phyloP scores from a whole-genome alignment of 352 stramenopile species.

The Saprolegnia diclina region DNA sequence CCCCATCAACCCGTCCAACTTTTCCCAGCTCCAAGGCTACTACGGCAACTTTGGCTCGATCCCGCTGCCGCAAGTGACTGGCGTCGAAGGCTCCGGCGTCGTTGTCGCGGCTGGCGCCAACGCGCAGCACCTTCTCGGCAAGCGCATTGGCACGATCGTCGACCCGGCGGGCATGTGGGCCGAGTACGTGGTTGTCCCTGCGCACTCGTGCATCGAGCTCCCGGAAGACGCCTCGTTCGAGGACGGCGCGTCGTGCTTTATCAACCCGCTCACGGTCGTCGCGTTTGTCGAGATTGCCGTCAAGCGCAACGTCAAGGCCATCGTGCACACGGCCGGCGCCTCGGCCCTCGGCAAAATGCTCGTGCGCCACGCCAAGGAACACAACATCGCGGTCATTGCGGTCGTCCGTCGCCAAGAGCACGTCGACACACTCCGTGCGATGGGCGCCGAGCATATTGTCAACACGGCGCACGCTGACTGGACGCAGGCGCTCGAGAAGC shows the following conservation, averaged over 20 bases:
- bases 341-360: constrained; percentile 32
- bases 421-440: constrained; percentile 27
- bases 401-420: constrained; percentile 32
- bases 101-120: constrained; percentile 26
- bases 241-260: constrained; percentile 27
- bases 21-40: constrained; percentile 11
- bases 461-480: constrained; percentile 22
- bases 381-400: constrained; percentile 28
- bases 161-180: constrained; percentile 25
- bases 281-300: constrained; percentile 30
- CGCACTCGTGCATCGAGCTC: constrained; percentile 11
- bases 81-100: constrained; percentile 28
- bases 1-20: constrained; percentile 31
- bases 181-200: constrained; percentile 26
- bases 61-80: constrained; percentile 13
- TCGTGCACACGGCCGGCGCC: constrained; percentile 31
- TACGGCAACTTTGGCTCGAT: not conserved
- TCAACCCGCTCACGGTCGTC: constrained; percentile 31
- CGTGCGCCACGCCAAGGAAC: constrained; percentile 18
- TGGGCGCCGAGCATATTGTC: constrained; percentile 29
- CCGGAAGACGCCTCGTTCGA: constrained; percentile 22
- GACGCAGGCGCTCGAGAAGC: constrained; percentile 4
- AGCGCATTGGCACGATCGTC: constrained; percentile 19
- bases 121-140: constrained; percentile 14
- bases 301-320: constrained; percentile 26